Percentiles rank a stretch among this genome's conserved stretches.
Conservation (phyloP, 2,329 filamentous ascomycete genomes). For the Nemania sp. region DNA sequence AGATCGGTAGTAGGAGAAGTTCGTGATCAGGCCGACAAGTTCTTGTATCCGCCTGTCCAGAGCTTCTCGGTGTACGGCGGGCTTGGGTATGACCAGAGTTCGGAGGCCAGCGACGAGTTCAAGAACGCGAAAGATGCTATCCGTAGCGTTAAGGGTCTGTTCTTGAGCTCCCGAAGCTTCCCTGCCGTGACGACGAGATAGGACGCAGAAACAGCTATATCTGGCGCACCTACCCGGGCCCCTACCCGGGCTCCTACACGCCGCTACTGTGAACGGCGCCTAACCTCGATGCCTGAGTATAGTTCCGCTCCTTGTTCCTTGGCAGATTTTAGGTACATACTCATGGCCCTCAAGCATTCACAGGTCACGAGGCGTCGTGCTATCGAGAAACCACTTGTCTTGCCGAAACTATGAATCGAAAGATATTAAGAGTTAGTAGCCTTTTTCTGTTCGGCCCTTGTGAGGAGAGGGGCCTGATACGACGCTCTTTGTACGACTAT, state of each 20-base stretch:
- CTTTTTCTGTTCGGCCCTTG: not conserved
- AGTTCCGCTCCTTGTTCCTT: too few species aligned
- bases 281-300: not conserved
- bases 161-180: conserved; percentile 81
- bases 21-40: conserved; percentile 72
- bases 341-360: too few species aligned
- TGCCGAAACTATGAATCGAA: not conserved
- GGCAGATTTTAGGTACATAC: too few species aligned
- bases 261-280: not conserved
- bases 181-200: conserved; percentile 58
- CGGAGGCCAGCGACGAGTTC: conserved; percentile 76
- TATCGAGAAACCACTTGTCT: too few species aligned
- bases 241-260: not conserved
- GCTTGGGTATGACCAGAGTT: conserved; percentile 53
- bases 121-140: conserved; percentile 80
- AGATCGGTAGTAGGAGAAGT: conserved; percentile 68
- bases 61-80: conserved; percentile 59
- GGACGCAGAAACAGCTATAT: conserved; percentile 30
- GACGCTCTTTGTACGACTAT: not conserved
- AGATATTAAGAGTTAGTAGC: not conserved
- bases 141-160: conserved; percentile 80
- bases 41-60: conserved; percentile 61
- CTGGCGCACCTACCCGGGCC: conserved; percentile 1
- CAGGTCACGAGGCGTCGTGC: too few species aligned
- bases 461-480: conserved; percentile 1